These are phyloP conservation scores for Cladophialophora immunda DNA, from an alignment of 2,329 filamentous ascomycete genomes.

Conservation along the genomic window DNA sequence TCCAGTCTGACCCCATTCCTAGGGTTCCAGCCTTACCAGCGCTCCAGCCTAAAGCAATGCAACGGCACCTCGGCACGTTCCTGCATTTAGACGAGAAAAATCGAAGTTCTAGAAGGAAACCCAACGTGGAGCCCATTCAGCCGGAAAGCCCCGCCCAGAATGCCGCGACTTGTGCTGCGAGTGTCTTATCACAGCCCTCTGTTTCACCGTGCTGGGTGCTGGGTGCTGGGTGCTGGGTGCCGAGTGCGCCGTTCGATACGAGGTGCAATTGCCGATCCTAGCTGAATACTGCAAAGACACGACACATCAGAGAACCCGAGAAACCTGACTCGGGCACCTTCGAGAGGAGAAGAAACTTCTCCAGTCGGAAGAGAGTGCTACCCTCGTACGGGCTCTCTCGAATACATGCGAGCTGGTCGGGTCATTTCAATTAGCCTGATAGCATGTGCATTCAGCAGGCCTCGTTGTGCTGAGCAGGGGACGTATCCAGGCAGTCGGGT, in stretches of 20 bases:
- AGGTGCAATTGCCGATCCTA: slow-evolving; percentile 15
- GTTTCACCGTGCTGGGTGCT: neutral
- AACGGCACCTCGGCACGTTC: slow-evolving; percentile 34
- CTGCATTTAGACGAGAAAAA: slow-evolving; percentile 31
- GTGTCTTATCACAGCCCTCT: slow-evolving; percentile 20
- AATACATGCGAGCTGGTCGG: slow-evolving; percentile 15
- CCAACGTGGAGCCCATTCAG: slow-evolving; percentile 7
- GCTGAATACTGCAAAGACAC: slow-evolving; percentile 11
- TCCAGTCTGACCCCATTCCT: slow-evolving; percentile 6
- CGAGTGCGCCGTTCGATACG: slow-evolving; percentile 8
- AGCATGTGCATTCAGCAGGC: slow-evolving; percentile 1
- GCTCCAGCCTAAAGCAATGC: slow-evolving; percentile 18
- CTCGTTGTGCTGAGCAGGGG: slow-evolving; percentile 9
- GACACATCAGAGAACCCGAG: neutral
- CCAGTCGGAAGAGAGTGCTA: slow-evolving; percentile 13
- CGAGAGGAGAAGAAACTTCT: slow-evolving; percentile 15
- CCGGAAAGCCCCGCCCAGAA: slow-evolving; percentile 12
- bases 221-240: neutral
- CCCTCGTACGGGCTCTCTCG: slow-evolving; percentile 13
- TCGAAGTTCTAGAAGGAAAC: slow-evolving; percentile 24
- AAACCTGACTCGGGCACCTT: neutral
- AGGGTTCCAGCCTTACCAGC: slow-evolving; percentile 22
- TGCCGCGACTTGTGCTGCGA: neutral
- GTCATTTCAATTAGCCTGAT: slow-evolving; percentile 25
- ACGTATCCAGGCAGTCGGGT: neutral